Conservation (phyloP, 768 basidiomycete genomes). For the Postia placenta region DNA sequence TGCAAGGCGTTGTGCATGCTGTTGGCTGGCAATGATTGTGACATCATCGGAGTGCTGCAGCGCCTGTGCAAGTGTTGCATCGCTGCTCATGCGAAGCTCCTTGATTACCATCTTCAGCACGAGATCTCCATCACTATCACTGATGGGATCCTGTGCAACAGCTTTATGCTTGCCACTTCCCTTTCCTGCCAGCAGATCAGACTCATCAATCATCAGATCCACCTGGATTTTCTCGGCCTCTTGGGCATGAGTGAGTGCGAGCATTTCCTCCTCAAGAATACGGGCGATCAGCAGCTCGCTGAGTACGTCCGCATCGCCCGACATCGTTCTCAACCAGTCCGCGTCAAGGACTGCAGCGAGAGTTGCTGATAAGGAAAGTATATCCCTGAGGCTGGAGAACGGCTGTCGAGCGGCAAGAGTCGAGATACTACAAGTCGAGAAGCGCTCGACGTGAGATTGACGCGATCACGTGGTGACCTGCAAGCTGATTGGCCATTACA, state of each 20-base stretch:
- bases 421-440: too few relatives aligned
- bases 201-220: slow-evolving; percentile 23
- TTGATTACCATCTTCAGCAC: slow-evolving; percentile 24
- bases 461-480: too few relatives aligned
- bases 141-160: not conserved
- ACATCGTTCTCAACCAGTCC: not conserved
- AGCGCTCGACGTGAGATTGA: too few relatives aligned
- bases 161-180: slow-evolving; percentile 14
- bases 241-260: slow-evolving; percentile 16
- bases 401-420: too few relatives aligned
- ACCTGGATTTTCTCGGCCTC: slow-evolving; percentile 30
- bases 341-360: too few relatives aligned
- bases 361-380: too few relatives aligned
- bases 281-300: slow-evolving; percentile 29
- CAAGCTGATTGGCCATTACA: too few relatives aligned
- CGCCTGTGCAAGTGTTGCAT: slow-evolving; percentile 27
- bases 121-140: slow-evolving; percentile 19
- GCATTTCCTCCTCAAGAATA: slow-evolving; percentile 29
- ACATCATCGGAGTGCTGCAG: slow-evolving; percentile 25
- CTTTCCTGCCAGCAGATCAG: slow-evolving; percentile 20
- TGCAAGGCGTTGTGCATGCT: slow-evolving; percentile 32
- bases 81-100: slow-evolving; percentile 24
- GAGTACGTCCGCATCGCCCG: slow-evolving; percentile 18
- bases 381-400: too few relatives aligned
- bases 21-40: slow-evolving; percentile 20